Evolutionary conservation across 208 protist genomes (phyloP).

Genomic region (Blechomonas ayalai): DNA sequence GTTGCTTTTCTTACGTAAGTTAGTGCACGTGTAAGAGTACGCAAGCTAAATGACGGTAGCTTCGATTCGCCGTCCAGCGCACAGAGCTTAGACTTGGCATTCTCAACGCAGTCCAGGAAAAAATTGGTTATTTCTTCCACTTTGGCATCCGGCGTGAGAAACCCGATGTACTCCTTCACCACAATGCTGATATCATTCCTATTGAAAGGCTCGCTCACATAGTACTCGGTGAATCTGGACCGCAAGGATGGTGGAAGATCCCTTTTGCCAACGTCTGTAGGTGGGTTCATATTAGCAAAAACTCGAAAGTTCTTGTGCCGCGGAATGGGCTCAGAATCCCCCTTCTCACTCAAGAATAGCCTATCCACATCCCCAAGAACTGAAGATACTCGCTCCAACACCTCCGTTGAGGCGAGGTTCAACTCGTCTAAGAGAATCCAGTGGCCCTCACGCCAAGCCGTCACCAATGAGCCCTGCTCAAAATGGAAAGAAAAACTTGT

Average conservation of each 20-base stretch:
- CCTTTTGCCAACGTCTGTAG: slow-evolving; percentile 99
- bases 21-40: slow-evolving; percentile 96
- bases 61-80: slow-evolving; percentile 90
- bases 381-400: slow-evolving; percentile 94
- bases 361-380: slow-evolving; percentile 91
- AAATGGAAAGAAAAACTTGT: slow-evolving; percentile 97
- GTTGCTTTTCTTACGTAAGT: slow-evolving; percentile 87
- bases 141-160: slow-evolving; percentile 65
- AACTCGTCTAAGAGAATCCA: slow-evolving; percentile 99
- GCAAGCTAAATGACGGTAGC: slow-evolving; percentile 95
- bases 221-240: slow-evolving; percentile 98
- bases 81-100: slow-evolving; percentile 80
- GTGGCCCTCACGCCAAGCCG: slow-evolving; percentile 94
- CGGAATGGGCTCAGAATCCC: slow-evolving; percentile 43
- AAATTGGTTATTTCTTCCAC: slow-evolving; percentile 93
- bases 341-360: slow-evolving; percentile 81
- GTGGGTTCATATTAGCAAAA: slow-evolving; percentile 99
- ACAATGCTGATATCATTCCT: slow-evolving; percentile 92
- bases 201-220: slow-evolving; percentile 95
- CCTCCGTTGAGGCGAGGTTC: slow-evolving; percentile 98
- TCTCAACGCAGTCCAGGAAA: slow-evolving; percentile 89
- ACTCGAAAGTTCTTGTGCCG: slow-evolving; percentile 98
- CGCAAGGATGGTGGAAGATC: slow-evolving; percentile 93
- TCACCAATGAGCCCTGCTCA: slow-evolving; percentile 96
- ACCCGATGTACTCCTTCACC: slow-evolving; percentile 87